These are phyloP conservation scores for Stygiomarasmius scandens DNA, from an alignment of 1,284 basidiomycete species.

Conservation along the genomic window DNA sequence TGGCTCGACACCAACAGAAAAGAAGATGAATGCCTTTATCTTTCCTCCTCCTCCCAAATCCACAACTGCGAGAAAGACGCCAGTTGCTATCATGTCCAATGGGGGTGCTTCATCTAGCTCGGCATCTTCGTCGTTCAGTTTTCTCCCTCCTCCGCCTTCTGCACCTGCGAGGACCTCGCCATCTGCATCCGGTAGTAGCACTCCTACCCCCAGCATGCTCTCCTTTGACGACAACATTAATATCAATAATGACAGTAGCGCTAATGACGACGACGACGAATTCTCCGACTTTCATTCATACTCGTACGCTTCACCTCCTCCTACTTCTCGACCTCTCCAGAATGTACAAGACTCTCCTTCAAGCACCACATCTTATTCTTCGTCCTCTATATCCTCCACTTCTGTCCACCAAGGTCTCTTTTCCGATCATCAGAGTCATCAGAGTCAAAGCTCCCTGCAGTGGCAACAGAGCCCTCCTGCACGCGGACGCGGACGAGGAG, in stretches of 20 bases:
- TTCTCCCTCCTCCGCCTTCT: constrained; percentile 28
- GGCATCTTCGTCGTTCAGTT: constrained; percentile 10
- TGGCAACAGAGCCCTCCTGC: no score
- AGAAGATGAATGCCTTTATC: background rate
- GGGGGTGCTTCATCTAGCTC: constrained; percentile 3
- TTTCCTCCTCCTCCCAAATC: background rate
- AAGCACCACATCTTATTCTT: background rate
- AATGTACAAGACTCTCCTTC: constrained; percentile 3
- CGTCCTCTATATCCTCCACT: background rate
- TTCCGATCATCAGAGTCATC: background rate
- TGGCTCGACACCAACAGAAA: background rate
- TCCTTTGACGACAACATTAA: constrained; percentile 18
- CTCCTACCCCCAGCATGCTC: background rate
- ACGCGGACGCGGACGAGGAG: no score
- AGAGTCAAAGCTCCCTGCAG: no score
- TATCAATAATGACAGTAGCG: no score
- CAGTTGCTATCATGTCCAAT: constrained; percentile 32
- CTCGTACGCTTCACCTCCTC: constrained; percentile 4
- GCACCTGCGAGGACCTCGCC: constrained; percentile 15
- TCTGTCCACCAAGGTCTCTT: background rate
- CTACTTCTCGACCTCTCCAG: background rate
- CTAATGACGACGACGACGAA: constrained; percentile 41
- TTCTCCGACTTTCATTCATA: constrained; percentile 38
- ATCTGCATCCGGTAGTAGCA: background rate
- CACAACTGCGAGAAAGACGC: constrained; percentile 17